Conservation (phyloP, 2,329 filamentous ascomycete species). For the Colletotrichum sp. region DNA sequence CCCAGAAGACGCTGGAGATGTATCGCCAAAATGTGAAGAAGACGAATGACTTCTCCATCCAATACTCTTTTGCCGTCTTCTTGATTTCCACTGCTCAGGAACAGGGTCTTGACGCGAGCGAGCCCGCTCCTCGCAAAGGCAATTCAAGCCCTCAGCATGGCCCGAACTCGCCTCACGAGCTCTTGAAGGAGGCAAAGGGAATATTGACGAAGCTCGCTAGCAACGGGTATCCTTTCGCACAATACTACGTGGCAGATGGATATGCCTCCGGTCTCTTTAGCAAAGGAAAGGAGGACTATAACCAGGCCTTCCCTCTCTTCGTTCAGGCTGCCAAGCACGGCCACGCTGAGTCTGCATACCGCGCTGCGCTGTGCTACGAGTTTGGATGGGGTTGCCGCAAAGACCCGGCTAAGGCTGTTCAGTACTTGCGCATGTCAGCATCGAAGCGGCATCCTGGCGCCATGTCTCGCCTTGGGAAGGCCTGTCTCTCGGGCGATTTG, state of each 20-base stretch:
- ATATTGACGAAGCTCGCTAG: slow-evolving; percentile 88
- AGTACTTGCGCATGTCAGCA: slow-evolving; percentile 89
- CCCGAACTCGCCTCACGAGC: slow-evolving; percentile 60
- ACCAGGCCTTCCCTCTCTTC: slow-evolving; percentile 91
- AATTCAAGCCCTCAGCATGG: slow-evolving; percentile 53
- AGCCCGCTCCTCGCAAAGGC: slow-evolving; percentile 48
- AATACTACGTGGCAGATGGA: slow-evolving; percentile 96
- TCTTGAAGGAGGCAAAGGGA: slow-evolving; percentile 85
- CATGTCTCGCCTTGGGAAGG: slow-evolving; percentile 89
- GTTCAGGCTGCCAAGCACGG: slow-evolving; percentile 94
- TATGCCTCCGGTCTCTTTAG: slow-evolving; percentile 94
- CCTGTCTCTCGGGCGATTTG: slow-evolving; percentile 88
- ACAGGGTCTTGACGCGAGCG: slow-evolving; percentile 62
- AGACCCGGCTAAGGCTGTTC: slow-evolving; percentile 88
- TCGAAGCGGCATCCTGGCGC: slow-evolving; percentile 95
- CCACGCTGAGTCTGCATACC: slow-evolving; percentile 94
- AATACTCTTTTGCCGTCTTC: slow-evolving; percentile 96
- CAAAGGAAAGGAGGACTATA: slow-evolving; percentile 92
- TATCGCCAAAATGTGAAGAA: slow-evolving; percentile 98
- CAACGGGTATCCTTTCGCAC: slow-evolving; percentile 92
- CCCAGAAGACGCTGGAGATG: slow-evolving; percentile 96
- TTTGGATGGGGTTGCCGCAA: slow-evolving; percentile 96
- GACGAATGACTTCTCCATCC: slow-evolving; percentile 85
- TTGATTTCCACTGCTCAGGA: slow-evolving; percentile 90
- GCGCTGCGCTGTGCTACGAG: slow-evolving; percentile 93